Evolutionary conservation across 306 rosid species (phyloP), one percentile per base, ranked within the genome.

Genomic region (Biancaea sappan): DNA sequence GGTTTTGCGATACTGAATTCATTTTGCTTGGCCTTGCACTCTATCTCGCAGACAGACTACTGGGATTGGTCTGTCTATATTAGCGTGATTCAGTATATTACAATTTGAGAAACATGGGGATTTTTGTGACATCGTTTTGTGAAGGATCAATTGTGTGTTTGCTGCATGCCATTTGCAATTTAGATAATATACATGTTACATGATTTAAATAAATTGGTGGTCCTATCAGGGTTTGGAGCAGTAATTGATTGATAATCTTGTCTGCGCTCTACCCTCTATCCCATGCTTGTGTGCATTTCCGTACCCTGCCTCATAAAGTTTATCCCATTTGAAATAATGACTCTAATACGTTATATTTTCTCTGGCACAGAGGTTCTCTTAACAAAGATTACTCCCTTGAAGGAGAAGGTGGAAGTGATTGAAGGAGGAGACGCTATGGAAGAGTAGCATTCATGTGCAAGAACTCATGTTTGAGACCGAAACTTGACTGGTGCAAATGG

Each of bases 391-490:
- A 89, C 84, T 24, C 90, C 97, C 1, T 68, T 89, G 84, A 85
- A 68, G 79, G 92, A 89, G 72, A 88, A 79, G 81, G 92, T 85
- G 1, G 88, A 86, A 69, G 83, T 89, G 58, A 67, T 83, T 34
- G 94, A 88, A 77, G 89, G 77, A 24, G 92, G 92, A 38, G 97
- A 91, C 24, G 94, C 91, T n/a, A 94, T 94, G 98, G 98, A 94
- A 79, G 97, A 10, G 69, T 64, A 21, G 18, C 31, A 38, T 0
- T 15, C 32, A 18, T 9, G 13, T 38, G 24, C 29, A 12, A 15
- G 46, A 15, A 25, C 35, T 57, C n/a, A 24, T 54, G 47, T 66
- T 9, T 38, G 57, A 9, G 21, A 18, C 1, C 18, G 76, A 67
- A 77, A 76, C 56, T 56, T 25, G 54, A 16, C 76, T 16, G 24